These are phyloP conservation scores for Arctium minus DNA, from an alignment of 129 eudicot genomes.

Conservation along the genomic window DNA sequence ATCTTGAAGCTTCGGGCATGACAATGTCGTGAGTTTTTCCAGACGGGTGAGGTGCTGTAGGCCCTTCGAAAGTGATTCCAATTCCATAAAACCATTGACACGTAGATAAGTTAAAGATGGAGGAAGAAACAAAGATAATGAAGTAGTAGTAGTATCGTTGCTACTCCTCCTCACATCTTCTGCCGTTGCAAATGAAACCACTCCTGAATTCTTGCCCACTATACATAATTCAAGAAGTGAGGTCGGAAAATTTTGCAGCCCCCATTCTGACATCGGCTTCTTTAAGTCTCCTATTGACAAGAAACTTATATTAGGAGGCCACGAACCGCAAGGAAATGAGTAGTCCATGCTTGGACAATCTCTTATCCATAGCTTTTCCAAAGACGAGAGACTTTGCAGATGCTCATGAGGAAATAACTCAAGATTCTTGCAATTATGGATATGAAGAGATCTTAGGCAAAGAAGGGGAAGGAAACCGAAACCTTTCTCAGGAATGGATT, in stretches of 20 bases:
- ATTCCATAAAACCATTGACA: neutral
- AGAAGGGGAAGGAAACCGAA: neutral
- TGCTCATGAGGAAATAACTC: neutral
- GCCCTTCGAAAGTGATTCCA: neutral
- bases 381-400: neutral
- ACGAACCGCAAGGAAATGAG: neutral
- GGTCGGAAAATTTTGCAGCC: neutral
- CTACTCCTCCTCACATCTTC: neutral
- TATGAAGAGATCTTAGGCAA: neutral
- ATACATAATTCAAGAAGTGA: neutral
- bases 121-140: neutral
- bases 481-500: neutral
- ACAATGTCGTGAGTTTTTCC: neutral
- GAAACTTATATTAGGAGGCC: neutral
- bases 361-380: neutral
- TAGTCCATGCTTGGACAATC: neutral
- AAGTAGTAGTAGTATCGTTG: neutral
- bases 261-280: neutral
- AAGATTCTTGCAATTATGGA: neutral
- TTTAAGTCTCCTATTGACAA: neutral
- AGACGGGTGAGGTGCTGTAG: neutral
- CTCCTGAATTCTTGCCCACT: neutral
- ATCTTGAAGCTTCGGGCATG: neutral
- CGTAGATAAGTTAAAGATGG: neutral
- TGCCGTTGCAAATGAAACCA: neutral